Conservation (phyloP, 352 stramenopile genomes). For the Pythium aquatile region DNA sequence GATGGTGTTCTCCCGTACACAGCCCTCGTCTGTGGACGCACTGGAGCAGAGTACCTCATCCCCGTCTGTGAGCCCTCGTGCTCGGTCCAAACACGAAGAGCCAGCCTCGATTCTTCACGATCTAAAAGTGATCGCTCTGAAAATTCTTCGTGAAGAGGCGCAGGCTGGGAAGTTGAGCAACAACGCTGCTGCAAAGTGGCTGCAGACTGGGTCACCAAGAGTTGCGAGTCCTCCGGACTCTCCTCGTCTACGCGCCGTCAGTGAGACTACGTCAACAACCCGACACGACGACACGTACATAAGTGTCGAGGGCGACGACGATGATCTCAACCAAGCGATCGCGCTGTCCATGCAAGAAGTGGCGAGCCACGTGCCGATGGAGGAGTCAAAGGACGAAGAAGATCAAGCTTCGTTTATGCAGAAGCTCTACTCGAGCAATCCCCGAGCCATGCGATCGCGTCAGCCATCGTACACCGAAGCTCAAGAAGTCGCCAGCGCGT, state of each 20-base stretch:
- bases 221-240: background rate
- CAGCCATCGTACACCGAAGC: conserved; percentile 64
- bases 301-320: conserved; percentile 26
- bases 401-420: conserved; percentile 6
- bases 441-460: conserved; percentile 26
- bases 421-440: conserved; percentile 6
- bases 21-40: background rate
- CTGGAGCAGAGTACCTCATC: conserved; percentile 10
- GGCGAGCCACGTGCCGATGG: conserved; percentile 15
- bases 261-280: background rate
- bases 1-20: conserved; percentile 50
- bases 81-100: conserved; percentile 21
- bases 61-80: background rate
- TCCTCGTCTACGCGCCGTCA: background rate
- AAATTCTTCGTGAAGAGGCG: conserved; percentile 61
- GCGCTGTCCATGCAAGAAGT: conserved; percentile 43
- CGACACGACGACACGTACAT: background rate
- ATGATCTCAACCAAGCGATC: conserved; percentile 38
- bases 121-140: conserved; percentile 48
- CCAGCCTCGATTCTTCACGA: conserved; percentile 46
- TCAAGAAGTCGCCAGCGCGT: conserved; percentile 54
- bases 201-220: background rate
- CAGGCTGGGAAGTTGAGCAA: conserved; percentile 29
- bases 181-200: conserved; percentile 20
- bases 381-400: conserved; percentile 41